Conservation (phyloP, 2,329 filamentous ascomycete genomes). For the Huntiella decipiens region DNA sequence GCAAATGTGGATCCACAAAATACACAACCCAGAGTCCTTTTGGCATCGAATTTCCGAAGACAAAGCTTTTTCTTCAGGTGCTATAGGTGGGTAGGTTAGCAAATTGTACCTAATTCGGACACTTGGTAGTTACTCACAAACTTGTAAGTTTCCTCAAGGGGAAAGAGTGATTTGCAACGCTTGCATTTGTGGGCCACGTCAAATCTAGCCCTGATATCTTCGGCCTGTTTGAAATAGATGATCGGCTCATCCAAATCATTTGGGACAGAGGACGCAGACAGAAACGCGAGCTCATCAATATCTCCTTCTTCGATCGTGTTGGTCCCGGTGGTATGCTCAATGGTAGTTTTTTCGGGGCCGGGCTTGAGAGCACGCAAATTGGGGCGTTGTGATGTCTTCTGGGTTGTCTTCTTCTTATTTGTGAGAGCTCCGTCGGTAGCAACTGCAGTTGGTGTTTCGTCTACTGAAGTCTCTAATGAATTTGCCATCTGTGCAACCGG, state of each 20-base stretch:
- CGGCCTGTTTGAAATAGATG: neutral
- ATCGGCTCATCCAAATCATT: neutral
- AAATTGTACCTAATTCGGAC: slow-evolving; percentile 10
- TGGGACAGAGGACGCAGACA: neutral
- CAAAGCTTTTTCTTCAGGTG: slow-evolving; percentile 21
- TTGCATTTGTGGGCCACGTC: slow-evolving; percentile 5
- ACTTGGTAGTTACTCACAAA: slow-evolving; percentile 10
- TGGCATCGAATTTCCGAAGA: slow-evolving; percentile 9
- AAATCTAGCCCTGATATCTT: neutral
- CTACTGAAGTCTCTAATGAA: no score
- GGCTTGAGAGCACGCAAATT: neutral
- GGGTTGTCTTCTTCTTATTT: no score
- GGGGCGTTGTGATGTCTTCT: no score
- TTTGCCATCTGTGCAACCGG: no score
- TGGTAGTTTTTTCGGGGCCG: neutral
- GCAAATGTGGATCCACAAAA: slow-evolving; percentile 22
- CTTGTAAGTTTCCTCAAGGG: neutral
- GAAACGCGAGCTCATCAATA: no score
- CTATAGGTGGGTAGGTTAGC: slow-evolving; percentile 13
- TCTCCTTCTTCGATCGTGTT: neutral
- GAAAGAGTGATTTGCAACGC: slow-evolving; percentile 13
- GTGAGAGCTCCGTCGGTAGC: no score
- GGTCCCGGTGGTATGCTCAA: neutral
- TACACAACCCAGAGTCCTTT: slow-evolving; percentile 21
- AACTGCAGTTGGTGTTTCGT: no score